Evolutionary conservation across 169 alveolate genomes (phyloP).

Genomic region (Plasmodium berghei): DNA sequence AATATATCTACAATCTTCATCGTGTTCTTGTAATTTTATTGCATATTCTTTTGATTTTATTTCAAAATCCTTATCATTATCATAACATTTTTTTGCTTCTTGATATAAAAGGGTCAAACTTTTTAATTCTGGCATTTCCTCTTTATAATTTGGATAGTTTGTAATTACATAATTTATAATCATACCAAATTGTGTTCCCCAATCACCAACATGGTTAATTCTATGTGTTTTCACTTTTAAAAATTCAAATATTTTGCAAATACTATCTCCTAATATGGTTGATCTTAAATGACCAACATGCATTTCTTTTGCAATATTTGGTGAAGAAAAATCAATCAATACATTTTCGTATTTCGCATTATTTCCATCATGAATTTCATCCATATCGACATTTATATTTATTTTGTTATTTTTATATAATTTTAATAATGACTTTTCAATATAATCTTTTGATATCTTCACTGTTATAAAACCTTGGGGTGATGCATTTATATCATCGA

Average conservation of each 20-base stretch:
- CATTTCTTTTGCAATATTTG: conserved; percentile 99
- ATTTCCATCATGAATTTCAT: conserved; percentile 26
- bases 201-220: conserved; percentile 98
- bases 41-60: conserved; percentile 87
- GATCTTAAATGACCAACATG: conserved; percentile 99
- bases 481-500: conserved; percentile 86
- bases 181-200: conserved; percentile 99
- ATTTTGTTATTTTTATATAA: conserved; percentile 78
- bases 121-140: conserved; percentile 93
- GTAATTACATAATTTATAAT: conserved; percentile 91
- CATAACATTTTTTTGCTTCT: conserved; percentile 92
- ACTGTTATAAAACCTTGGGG: conserved; percentile 87
- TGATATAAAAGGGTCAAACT: conserved; percentile 96
- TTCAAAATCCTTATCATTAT: conserved; percentile 91
- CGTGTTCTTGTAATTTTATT: conserved; percentile 91
- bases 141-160: conserved; percentile 93
- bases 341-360: conserved; percentile 16
- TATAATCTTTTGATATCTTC: conserved; percentile 74
- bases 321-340: conserved; percentile 98
- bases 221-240: conserved; percentile 90
- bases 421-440: conserved; percentile 59
- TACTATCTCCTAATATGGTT: conserved; percentile 97
- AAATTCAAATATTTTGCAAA: conserved; percentile 90
- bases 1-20: conserved; percentile 86
- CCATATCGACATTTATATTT: conserved; percentile 55